phyloP scores from a whole-genome alignment of 495 filamentous ascomycete species.

The Filosporella fistucella region DNA sequence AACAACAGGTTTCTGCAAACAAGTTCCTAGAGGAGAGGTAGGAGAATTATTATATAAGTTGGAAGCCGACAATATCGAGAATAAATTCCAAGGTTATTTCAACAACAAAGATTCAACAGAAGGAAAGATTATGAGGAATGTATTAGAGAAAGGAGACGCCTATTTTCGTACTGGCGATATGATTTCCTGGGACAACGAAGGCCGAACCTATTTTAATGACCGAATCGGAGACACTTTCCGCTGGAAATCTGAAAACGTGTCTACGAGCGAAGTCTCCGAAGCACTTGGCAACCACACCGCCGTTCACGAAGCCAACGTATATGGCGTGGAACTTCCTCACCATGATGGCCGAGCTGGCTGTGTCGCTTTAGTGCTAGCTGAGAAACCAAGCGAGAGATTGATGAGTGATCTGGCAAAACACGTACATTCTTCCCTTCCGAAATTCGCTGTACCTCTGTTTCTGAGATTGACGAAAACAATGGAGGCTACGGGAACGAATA shows the following conservation, averaged over 20 bases:
- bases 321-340: slow-evolving; percentile 75
- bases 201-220: slow-evolving; percentile 80
- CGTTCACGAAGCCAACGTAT: slow-evolving; percentile 80
- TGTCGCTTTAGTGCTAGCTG: slow-evolving; percentile 59
- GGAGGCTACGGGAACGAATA: slow-evolving; percentile 77
- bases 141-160: slow-evolving; percentile 75
- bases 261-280: slow-evolving; percentile 77
- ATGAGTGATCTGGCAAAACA: slow-evolving; percentile 59
- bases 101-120: slow-evolving; percentile 69
- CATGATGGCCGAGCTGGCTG: slow-evolving; percentile 89
- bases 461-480: slow-evolving; percentile 56
- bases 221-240: slow-evolving; percentile 92
- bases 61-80: slow-evolving; percentile 56
- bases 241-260: slow-evolving; percentile 94
- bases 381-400: slow-evolving; percentile 34
- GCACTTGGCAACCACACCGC: slow-evolving; percentile 62
- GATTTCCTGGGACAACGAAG: slow-evolving; percentile 64
- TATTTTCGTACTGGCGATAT: slow-evolving; percentile 89
- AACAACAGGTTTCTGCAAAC: slow-evolving; percentile 66
- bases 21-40: slow-evolving; percentile 53
- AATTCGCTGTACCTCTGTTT: slow-evolving; percentile 76
- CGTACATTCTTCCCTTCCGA: slow-evolving; percentile 52
- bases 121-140: slow-evolving; percentile 74
- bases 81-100: slow-evolving; percentile 83
- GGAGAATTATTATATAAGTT: slow-evolving; percentile 80